Evolutionary conservation across 2,329 filamentous ascomycete genomes (phyloP).

Genomic region (Didymellaceae sp.): DNA sequence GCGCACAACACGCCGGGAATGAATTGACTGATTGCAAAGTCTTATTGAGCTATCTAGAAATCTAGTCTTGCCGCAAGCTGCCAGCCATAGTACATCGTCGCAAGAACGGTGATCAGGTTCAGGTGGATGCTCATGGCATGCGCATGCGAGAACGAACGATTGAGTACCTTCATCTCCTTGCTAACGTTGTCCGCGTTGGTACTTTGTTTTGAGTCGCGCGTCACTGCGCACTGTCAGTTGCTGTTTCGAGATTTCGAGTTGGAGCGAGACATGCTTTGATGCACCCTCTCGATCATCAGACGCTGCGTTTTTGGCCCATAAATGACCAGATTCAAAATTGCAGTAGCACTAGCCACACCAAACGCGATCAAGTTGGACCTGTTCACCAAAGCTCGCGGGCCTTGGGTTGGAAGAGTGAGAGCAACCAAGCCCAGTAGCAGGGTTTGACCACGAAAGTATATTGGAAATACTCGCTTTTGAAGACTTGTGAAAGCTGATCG

Average conservation of each 20-base stretch:
- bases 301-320: conserved; percentile 46
- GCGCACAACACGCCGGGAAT: too few species aligned
- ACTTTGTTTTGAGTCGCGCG: conserved; percentile 21
- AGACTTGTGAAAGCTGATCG: conserved; percentile 48
- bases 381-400: conserved; percentile 35
- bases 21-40: too few species aligned
- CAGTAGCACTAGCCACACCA: conserved; percentile 37
- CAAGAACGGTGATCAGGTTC: conserved; percentile 49
- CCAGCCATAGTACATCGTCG: conserved; percentile 39
- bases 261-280: conserved; percentile 28
- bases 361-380: conserved; percentile 37
- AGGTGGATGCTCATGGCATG: conserved; percentile 55
- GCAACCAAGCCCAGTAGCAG: conserved; percentile 45
- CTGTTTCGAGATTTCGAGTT: too few species aligned
- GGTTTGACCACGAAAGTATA: conserved; percentile 50
- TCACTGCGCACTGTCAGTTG: conserved; percentile 21
- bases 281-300: conserved; percentile 45
- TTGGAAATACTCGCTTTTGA: conserved; percentile 51
- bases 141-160: conserved; percentile 44
- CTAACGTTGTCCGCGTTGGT: conserved; percentile 1
- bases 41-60: neutral
- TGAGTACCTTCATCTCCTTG: conserved; percentile 33
- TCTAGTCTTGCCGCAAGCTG: conserved; percentile 26
- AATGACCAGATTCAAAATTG: conserved; percentile 45
- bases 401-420: conserved; percentile 44